Conservation (phyloP, 192 early-diverging fungal species). For the Coemansia sp. region DNA sequence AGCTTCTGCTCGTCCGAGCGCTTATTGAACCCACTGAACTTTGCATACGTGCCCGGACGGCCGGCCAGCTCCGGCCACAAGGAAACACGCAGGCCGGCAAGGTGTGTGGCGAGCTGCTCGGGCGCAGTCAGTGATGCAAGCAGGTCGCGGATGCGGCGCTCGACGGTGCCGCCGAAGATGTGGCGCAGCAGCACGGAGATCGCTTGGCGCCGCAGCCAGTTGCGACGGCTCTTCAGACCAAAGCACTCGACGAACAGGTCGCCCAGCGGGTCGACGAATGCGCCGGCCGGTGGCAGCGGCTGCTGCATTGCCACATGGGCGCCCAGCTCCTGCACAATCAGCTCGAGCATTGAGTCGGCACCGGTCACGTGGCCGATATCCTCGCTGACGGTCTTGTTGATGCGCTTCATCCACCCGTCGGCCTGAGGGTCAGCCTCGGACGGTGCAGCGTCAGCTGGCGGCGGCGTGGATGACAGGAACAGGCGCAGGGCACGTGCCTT, state of each 20-base stretch:
- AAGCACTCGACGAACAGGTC: constrained; percentile 91
- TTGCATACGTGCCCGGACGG: background rate
- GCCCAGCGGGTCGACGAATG: constrained; percentile 69
- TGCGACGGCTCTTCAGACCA: constrained; percentile 82
- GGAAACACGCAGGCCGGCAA: constrained; percentile 23
- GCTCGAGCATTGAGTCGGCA: constrained; percentile 66
- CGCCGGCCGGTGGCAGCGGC: constrained; percentile 23
- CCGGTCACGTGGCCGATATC: constrained; percentile 68
- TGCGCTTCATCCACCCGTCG: constrained; percentile 53
- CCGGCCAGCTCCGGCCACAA: constrained; percentile 42
- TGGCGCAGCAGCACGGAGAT: constrained; percentile 83
- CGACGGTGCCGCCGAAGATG: constrained; percentile 82
- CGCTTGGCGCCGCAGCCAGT: constrained; percentile 86
- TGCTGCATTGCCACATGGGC: constrained; percentile 58
- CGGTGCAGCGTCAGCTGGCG: constrained; percentile 8
- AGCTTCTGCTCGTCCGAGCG: constrained; percentile 41
- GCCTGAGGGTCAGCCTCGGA: background rate
- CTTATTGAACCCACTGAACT: constrained; percentile 8
- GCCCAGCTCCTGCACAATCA: constrained; percentile 67
- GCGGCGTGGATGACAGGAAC: constrained; percentile 62
- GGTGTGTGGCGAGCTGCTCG: constrained; percentile 14
- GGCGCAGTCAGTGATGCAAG: constrained; percentile 29
- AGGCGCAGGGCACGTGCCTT: constrained; percentile 58
- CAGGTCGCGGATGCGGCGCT: constrained; percentile 59
- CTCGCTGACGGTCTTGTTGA: constrained; percentile 74